Conservation (phyloP, 192 early-diverging fungal genomes). For the Coemansia sp. region DNA sequence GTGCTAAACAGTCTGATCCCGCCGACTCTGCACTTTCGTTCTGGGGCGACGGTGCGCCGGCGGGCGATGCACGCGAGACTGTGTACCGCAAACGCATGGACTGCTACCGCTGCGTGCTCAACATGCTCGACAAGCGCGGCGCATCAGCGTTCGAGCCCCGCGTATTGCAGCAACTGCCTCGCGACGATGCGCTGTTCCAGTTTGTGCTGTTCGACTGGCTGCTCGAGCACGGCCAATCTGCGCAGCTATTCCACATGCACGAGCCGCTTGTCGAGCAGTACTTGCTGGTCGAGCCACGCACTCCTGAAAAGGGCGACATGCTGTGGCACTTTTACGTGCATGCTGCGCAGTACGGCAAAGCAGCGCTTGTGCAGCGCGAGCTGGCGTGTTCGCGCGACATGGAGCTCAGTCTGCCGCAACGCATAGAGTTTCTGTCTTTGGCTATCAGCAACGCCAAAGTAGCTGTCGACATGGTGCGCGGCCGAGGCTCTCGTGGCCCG, state of each 20-base stretch:
- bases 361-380: conserved; percentile 57
- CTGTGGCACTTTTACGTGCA: conserved; percentile 71
- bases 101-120: conserved; percentile 50
- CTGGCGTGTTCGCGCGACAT: conserved; percentile 45
- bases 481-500: neutral
- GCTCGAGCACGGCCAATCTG: conserved; percentile 44
- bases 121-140: conserved; percentile 29
- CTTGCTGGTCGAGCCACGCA: conserved; percentile 55
- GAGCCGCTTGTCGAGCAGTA: conserved; percentile 53
- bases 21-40: conserved; percentile 57
- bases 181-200: conserved; percentile 64
- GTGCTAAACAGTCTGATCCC: conserved; percentile 60
- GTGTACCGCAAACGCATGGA: conserved; percentile 41
- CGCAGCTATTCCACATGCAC: conserved; percentile 56
- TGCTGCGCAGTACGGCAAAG: conserved; percentile 56
- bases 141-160: conserved; percentile 4
- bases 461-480: conserved; percentile 42
- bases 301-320: conserved; percentile 57
- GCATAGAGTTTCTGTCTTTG: conserved; percentile 65
- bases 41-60: conserved; percentile 59
- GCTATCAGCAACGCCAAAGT: conserved; percentile 67
- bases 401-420: conserved; percentile 32
- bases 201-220: conserved; percentile 68
- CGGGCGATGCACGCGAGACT: conserved; percentile 46
- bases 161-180: conserved; percentile 38